phyloP scores from a whole-genome alignment of 306 rosid species.

The Coriaria nepalensis region DNA sequence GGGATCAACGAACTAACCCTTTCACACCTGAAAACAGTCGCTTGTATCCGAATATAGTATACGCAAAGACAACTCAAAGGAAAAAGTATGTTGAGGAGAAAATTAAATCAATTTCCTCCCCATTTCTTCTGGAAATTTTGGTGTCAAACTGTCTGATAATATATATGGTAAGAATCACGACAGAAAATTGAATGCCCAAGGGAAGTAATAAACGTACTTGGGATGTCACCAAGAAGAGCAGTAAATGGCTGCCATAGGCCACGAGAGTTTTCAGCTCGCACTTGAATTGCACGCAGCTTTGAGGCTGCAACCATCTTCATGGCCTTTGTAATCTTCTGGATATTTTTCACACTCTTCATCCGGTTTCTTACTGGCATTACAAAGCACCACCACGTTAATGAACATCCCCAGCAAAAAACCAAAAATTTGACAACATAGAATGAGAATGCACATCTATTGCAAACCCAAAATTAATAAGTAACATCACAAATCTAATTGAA shows the following conservation, averaged over 20 bases:
- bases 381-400: background rate
- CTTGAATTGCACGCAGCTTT: constrained; percentile 77
- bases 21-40: too few species aligned
- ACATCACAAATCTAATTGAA: constrained; percentile 5
- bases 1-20: too few species aligned
- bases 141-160: too few species aligned
- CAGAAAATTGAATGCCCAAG: background rate
- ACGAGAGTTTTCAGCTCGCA: constrained; percentile 78
- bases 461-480: background rate
- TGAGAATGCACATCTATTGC: background rate
- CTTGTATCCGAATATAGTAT: too few species aligned
- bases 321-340: constrained; percentile 96
- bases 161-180: too few species aligned
- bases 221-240: constrained; percentile 84
- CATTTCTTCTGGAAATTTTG: too few species aligned
- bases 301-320: constrained; percentile 99
- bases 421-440: background rate
- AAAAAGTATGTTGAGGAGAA: too few species aligned
- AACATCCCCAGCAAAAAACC: background rate
- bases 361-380: constrained; percentile 54
- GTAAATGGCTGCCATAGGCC: constrained; percentile 97
- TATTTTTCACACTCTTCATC: constrained; percentile 96
- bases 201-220: constrained; percentile 36
- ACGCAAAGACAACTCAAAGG: too few species aligned
- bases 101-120: too few species aligned